These are phyloP conservation scores for Antitrichia curtipendula DNA, from an alignment of 225 moss, liverwort and hornwort species.

Conservation along the genomic window DNA sequence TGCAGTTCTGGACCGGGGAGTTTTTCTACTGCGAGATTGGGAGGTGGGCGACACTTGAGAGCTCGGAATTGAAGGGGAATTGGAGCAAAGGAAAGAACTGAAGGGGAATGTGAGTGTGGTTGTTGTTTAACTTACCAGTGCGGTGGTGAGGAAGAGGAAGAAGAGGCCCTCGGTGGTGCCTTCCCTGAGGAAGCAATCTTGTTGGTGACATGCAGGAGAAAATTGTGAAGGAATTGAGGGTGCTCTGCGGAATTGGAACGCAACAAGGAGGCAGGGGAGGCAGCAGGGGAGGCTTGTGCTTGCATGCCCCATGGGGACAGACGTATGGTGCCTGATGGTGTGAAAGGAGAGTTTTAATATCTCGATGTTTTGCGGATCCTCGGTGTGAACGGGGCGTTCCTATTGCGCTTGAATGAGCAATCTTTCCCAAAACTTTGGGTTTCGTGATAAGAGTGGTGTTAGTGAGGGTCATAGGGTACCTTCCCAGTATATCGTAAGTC, in stretches of 20 bases:
- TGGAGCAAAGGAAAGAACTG: neutral
- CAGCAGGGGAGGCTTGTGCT: neutral
- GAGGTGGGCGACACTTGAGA: neutral
- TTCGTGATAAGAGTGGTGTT: neutral
- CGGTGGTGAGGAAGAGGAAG: neutral
- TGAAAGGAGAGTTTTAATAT: neutral
- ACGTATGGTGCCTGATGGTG: neutral
- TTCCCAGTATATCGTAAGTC: rapidly evolving
- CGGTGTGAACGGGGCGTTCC: neutral
- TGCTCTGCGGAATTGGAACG: neutral
- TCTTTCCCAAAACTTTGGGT: neutral
- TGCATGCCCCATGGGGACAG: neutral
- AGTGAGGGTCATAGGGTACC: neutral
- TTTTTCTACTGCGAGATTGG: neutral
- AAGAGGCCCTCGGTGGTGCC: neutral
- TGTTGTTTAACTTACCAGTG: neutral
- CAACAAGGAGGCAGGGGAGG: neutral
- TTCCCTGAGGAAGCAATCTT: neutral
- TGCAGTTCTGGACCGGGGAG: neutral
- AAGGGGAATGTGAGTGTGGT: neutral
- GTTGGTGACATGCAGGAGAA: neutral
- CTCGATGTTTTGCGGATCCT: neutral
- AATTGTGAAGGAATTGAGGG: neutral
- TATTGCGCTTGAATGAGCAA: neutral
- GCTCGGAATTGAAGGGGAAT: neutral